These are phyloP conservation scores for Amanita exitialis DNA, from an alignment of 768 basidiomycete genomes.

Conservation along the genomic window DNA sequence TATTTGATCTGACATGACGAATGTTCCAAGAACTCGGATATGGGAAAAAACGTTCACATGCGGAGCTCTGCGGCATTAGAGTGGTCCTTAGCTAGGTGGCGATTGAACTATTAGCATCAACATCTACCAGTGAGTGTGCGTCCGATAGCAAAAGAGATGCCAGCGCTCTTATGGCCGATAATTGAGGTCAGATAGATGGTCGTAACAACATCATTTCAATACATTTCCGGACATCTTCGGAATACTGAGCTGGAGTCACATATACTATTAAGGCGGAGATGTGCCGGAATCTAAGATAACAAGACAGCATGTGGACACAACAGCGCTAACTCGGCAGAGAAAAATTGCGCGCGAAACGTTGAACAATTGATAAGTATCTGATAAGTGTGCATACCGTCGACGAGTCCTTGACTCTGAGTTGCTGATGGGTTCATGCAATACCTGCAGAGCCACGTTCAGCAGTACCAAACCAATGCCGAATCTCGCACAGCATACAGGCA, in stretches of 20 bases:
- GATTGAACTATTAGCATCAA: neutral
- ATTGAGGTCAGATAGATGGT: neutral
- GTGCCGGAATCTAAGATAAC: slow-evolving; percentile 1
- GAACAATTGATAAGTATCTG: neutral
- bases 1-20: slow-evolving; percentile 16
- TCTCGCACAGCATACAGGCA: neutral
- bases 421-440: neutral
- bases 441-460: neutral
- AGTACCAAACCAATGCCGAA: neutral
- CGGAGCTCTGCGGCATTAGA: slow-evolving; percentile 2
- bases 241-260: no score
- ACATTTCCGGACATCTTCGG: no score
- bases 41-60: slow-evolving; percentile 2
- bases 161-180: neutral
- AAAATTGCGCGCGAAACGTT: neutral
- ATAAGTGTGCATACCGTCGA: neutral
- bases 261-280: neutral
- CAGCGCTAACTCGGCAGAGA: neutral
- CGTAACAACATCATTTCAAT: no score
- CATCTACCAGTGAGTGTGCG: neutral
- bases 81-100: neutral
- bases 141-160: neutral
- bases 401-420: neutral
- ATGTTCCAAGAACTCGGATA: neutral
- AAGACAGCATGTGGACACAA: neutral